phyloP scores from a whole-genome alignment of 495 filamentous ascomycete genomes.

The Parmelia sp. region DNA sequence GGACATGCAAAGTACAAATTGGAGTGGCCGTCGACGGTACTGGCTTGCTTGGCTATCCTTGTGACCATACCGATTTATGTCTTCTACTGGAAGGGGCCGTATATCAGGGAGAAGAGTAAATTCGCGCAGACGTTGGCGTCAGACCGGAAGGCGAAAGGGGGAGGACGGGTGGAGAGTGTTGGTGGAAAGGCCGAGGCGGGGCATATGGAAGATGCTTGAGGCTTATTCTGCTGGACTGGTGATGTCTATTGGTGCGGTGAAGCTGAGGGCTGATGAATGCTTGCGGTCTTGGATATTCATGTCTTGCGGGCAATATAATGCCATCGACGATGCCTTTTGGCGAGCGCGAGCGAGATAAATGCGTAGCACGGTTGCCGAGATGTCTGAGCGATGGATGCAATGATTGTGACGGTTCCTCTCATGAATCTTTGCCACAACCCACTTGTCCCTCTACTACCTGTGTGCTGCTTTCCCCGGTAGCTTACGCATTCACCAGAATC shows the following conservation, averaged over 20 bases:
- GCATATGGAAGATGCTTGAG: constrained; percentile 1
- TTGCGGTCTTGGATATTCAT: too few relatives aligned
- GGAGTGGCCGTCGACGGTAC: constrained; percentile 41
- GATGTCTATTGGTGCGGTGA: not conserved
- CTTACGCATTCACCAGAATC: too few relatives aligned
- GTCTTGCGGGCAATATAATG: too few relatives aligned
- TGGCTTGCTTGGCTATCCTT: constrained; percentile 39
- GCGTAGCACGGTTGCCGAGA: too few relatives aligned
- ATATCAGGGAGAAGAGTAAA: constrained; percentile 40
- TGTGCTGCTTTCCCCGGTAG: too few relatives aligned
- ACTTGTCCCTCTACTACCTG: too few relatives aligned
- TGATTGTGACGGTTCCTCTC: too few relatives aligned
- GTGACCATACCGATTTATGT: constrained; percentile 44
- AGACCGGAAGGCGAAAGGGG: constrained; percentile 7
- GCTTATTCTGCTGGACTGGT: not conserved
- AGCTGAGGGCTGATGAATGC: not conserved
- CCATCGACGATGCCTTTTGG: too few relatives aligned
- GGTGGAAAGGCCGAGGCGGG: constrained; percentile 5
- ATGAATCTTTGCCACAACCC: too few relatives aligned
- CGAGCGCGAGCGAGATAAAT: too few relatives aligned
- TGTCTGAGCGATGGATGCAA: too few relatives aligned
- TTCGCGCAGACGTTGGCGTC: constrained; percentile 35
- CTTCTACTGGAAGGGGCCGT: constrained; percentile 46
- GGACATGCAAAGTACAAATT: constrained; percentile 27
- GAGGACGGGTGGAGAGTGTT: not conserved